Evolutionary conservation across 352 stramenopile species (phyloP).

Genomic region (Pythium apleroticum): DNA sequence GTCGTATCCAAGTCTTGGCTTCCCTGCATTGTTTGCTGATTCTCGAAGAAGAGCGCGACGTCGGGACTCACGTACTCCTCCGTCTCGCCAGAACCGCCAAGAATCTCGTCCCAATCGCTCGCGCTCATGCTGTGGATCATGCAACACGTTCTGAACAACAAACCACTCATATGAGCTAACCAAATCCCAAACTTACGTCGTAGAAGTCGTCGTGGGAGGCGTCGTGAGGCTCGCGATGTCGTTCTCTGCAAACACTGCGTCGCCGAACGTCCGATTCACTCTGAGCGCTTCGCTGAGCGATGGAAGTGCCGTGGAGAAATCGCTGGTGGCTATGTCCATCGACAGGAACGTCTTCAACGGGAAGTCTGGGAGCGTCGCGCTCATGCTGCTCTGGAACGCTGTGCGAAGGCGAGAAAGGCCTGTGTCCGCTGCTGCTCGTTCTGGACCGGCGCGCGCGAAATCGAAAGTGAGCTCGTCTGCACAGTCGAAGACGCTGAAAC

Average conservation of each 20-base stretch:
- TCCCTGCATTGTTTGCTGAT: conserved; percentile 36
- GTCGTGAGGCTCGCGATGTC: background rate
- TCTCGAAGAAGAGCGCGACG: conserved; percentile 42
- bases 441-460: background rate
- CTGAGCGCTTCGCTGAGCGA: conserved; percentile 18
- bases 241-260: background rate
- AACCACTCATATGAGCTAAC: no score
- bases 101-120: conserved; percentile 59
- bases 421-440: background rate
- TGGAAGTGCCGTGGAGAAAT: conserved; percentile 4
- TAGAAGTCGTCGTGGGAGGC: background rate
- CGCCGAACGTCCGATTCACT: conserved; percentile 2
- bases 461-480: conserved; percentile 2
- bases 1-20: conserved; percentile 68
- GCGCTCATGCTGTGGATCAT: conserved; percentile 24
- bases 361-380: background rate
- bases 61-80: conserved; percentile 72
- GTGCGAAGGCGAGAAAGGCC: background rate
- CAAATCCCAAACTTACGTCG: conserved; percentile 8
- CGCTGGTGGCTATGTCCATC: background rate
- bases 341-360: background rate
- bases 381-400: background rate
- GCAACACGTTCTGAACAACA: no score
- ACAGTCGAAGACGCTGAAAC: background rate
- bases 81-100: conserved; percentile 37